A percentile compares a stretch with the other conserved stretches of the same genome.
Evolutionary conservation across 192 early-diverging fungal species (phyloP).

Genomic region (Lobulomyces angularis): DNA sequence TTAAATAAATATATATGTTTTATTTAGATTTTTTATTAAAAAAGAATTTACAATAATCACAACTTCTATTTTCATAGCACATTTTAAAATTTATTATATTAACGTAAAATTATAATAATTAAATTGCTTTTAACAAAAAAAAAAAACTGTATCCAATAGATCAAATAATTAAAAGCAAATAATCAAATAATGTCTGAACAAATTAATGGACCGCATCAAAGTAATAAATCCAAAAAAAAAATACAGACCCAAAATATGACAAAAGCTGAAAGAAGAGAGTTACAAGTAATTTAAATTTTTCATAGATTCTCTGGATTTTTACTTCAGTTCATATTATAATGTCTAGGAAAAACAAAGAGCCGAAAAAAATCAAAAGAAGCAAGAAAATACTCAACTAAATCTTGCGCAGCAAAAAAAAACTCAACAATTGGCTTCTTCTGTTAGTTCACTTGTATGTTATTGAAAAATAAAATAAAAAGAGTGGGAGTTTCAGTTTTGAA

Average conservation of each 20-base stretch:
- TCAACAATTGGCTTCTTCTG: constrained; percentile 19
- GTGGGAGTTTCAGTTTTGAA: constrained; percentile 7
- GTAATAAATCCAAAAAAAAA: too few species aligned
- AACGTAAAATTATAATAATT: too few species aligned
- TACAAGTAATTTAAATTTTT: constrained; percentile 39
- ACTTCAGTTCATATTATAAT: neutral
- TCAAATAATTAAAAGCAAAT: too few species aligned
- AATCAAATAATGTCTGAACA: too few species aligned
- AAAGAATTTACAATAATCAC: too few species aligned
- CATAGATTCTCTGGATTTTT: neutral
- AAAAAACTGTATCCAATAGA: too few species aligned
- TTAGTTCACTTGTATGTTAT: constrained; percentile 20
- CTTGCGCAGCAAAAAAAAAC: constrained; percentile 21
- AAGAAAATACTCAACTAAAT: constrained; percentile 42
- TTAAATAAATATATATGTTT: too few species aligned
- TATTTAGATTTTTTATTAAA: too few species aligned
- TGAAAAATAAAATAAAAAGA: constrained; percentile 2
- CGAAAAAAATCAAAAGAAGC: constrained; percentile 67
- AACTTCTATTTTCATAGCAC: too few species aligned
- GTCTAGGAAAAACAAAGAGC: constrained; percentile 56
- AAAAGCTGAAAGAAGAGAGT: constrained; percentile 76
- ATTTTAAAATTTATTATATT: too few species aligned
- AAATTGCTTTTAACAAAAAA: too few species aligned
- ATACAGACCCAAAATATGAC: constrained; percentile 80
- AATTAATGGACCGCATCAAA: too few species aligned